Base-by-base conservation (phyloP, 2,329 filamentous ascomycete species). In the Alternaria viburni region DNA sequence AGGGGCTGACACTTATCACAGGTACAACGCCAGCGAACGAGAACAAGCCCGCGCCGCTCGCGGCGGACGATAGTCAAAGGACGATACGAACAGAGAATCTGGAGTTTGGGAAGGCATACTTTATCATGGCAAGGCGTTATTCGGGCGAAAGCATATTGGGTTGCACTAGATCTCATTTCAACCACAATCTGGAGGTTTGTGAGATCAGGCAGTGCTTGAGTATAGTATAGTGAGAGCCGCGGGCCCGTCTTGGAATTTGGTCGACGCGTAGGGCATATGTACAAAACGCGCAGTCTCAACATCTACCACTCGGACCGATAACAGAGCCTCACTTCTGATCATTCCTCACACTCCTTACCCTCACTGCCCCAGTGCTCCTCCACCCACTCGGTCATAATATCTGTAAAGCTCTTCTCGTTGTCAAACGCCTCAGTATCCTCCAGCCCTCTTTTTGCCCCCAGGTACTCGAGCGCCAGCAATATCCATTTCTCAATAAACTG, bases 401-500 rank as follows among this genome's bases (percentile, higher is more conserved):
- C 82, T 13, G 87, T 89, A 69, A 90, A 79, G 15, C 81, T 87
- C 75, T 82, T 83, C 0, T 84, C 84, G 5, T 82, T 80, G 72
- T 87, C 83, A 66, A 86, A 89, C 15, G 78, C 75, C 41, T 81
- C 78, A 30, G 86, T 86, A 61, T 90, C 86, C 32, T 81, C 76
- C 19, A 82, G 78, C 44, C 81, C 79, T 68, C 85, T 82, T 62
- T 83, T 83, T 54, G 86, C 78, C 3, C 86, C 86, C 10, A 87
- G 76, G 69, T 86, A 89, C 63, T 89, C 88, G 65, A 97, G 82
- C 3, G 93, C 93, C 11, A 91, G 81, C 17, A 97, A 80, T 43
- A 98, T 83, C 87, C 91, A 96, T 10, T 89, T 89, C 80, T 96
- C 87, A 36, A 98, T 89, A 78, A 97, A 99, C 77, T 97, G 93